These are phyloP conservation scores for Quillaja saponaria DNA, from an alignment of 306 rosid species.

Conservation along the genomic window DNA sequence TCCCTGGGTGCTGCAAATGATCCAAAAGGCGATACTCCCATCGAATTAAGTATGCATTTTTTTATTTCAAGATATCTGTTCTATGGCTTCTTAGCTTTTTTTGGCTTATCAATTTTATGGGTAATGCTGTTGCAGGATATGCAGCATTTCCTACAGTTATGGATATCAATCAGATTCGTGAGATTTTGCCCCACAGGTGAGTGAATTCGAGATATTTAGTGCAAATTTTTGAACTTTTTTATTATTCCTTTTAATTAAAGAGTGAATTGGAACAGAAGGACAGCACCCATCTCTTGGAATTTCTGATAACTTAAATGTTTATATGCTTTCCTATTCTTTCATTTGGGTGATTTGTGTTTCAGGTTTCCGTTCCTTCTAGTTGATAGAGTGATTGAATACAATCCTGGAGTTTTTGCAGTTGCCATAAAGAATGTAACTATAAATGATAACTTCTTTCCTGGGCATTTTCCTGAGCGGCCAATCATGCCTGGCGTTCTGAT, in stretches of 20 bases:
- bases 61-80: neutral
- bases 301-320: neutral
- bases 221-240: slow-evolving; percentile 1
- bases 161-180: slow-evolving; percentile 82
- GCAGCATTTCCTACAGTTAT: slow-evolving; percentile 82
- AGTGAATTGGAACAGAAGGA: neutral
- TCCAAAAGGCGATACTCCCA: slow-evolving; percentile 47
- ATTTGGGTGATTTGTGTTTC: slow-evolving; percentile 22
- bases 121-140: slow-evolving; percentile 49
- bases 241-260: neutral
- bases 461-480: slow-evolving; percentile 95
- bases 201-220: neutral
- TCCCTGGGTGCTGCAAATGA: slow-evolving; percentile 43
- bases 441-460: slow-evolving; percentile 92
- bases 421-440: slow-evolving; percentile 71
- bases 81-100: neutral
- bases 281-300: too few relatives aligned
- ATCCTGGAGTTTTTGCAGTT: slow-evolving; percentile 59
- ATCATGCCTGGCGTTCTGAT: slow-evolving; percentile 97
- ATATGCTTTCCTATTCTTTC: neutral
- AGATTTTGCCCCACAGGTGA: slow-evolving; percentile 85
- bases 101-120: neutral
- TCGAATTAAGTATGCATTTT: slow-evolving; percentile 51
- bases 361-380: slow-evolving; percentile 96
- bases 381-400: slow-evolving; percentile 80